phyloP scores from a whole-genome alignment of 2,329 filamentous ascomycete species.

The Diplodia sapinea region DNA sequence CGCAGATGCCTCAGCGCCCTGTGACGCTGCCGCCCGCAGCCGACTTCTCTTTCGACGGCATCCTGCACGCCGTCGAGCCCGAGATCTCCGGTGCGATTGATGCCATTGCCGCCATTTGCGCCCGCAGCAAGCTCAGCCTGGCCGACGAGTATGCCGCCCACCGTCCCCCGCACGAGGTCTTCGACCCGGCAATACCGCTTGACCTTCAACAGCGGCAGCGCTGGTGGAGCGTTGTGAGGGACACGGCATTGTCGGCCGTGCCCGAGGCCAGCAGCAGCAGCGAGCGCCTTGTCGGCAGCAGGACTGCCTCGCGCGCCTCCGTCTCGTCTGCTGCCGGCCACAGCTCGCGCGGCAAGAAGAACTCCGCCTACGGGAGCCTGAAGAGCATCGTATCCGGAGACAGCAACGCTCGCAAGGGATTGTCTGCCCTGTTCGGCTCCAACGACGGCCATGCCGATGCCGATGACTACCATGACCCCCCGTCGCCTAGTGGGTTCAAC shows the following conservation, averaged over 20 bases:
- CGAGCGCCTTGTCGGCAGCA: slow-evolving; percentile 42
- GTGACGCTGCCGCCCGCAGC: slow-evolving; percentile 53
- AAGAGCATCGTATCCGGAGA: slow-evolving; percentile 34
- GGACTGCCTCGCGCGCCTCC: slow-evolving; percentile 25
- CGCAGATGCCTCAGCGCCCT: slow-evolving; percentile 30
- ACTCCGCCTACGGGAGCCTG: slow-evolving; percentile 34
- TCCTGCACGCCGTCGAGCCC: slow-evolving; percentile 62
- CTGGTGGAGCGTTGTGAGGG: slow-evolving; percentile 42
- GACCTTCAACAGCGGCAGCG: slow-evolving; percentile 39
- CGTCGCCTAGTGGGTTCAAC: not conserved
- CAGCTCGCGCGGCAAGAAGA: slow-evolving; percentile 30
- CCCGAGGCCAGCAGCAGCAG: slow-evolving; percentile 57
- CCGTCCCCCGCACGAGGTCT: slow-evolving; percentile 65
- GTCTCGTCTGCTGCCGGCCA: slow-evolving; percentile 21
- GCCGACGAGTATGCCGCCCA: slow-evolving; percentile 68
- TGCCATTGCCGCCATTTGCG: slow-evolving; percentile 68
- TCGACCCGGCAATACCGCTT: slow-evolving; percentile 37
- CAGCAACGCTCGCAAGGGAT: slow-evolving; percentile 18
- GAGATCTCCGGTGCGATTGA: slow-evolving; percentile 65
- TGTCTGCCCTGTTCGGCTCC: slow-evolving; percentile 28
- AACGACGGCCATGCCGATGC: slow-evolving; percentile 6
- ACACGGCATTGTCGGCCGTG: slow-evolving; percentile 53
- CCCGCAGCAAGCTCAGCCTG: slow-evolving; percentile 64
- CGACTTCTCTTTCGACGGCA: slow-evolving; percentile 62
- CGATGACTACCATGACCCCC: slow-evolving; percentile 1